Base-by-base conservation (phyloP, 192 early-diverging fungal species). In the Cladochytrium replicatum region DNA sequence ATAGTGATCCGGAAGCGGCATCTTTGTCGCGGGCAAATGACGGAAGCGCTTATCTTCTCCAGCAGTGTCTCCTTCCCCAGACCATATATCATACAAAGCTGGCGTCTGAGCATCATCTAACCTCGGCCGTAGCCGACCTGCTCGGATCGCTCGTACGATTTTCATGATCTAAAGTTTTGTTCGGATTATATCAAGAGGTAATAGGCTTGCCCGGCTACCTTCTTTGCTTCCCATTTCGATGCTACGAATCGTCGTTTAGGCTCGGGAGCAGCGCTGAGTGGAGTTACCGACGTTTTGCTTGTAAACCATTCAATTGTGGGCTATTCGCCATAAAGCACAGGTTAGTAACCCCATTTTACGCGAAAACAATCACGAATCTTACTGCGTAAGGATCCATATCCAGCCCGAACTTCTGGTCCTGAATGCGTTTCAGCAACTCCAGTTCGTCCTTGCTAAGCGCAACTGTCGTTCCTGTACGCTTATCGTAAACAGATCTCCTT, bases 261-360 rank as follows among this genome's bases (percentile, higher is more conserved):
- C 57, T 93, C 90, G 39, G 89, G 88, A n/a, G 87, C 85, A n/a
- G 81, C 78, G 42, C 68, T 78, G 34, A 96, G 57, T n/a, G 96
- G 91, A 66, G 73, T 84, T 11, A 78, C 60, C 66, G 80, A 74
- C 0, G 83, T 83, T 59, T 91, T 71, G 46, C 83, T 83, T 6
- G 91, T 87, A 61, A 96, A 99, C 81, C 86, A 99, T 50, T 99
- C 96, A 23, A 97, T 84, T 1, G 87, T 88, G 29, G 83, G 84
- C 67, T 91, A 11, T 32, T 6, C 3, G 3, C 3, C 5, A 11
- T 24, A 25, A 22, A 52, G 45, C 8, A 13, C 42, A 52, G 47
- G 9, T 5, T 23, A 11, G 15, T n/a, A 7, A 51, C 8, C 13
- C 17, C 13, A 13, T 37, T 8, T 1, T 19, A 21, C 26, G 7